Evolutionary conservation across 257 asterid genomes (phyloP).

Genomic region (Parsonsia alboflavescens): DNA sequence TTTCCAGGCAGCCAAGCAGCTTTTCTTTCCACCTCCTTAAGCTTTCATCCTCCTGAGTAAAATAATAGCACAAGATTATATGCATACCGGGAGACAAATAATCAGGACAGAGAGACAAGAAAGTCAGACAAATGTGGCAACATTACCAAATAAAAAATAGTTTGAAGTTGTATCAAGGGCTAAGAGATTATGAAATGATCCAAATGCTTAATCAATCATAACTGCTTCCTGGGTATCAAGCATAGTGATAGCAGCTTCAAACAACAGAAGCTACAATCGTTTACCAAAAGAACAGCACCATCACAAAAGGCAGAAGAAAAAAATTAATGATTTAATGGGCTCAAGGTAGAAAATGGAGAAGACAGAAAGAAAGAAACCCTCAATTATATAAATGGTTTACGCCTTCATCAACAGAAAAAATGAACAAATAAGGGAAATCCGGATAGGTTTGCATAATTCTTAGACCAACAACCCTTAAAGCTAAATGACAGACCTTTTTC

Average conservation of each 20-base stretch:
- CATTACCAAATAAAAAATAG: not conserved
- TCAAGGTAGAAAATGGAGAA: not conserved
- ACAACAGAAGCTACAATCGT: not conserved
- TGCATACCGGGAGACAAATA: not conserved
- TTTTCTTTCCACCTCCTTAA: constrained; percentile 80
- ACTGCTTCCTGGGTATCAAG: not conserved
- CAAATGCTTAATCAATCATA: not conserved
- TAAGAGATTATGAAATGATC: not conserved
- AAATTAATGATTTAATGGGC: not conserved
- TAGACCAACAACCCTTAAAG: constrained; percentile 1
- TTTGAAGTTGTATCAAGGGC: not conserved
- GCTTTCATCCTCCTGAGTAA: constrained; percentile 66
- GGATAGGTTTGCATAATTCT: not conserved
- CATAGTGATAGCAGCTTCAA: not conserved
- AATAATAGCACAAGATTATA: not conserved
- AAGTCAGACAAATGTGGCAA: not conserved
- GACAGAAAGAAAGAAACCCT: not conserved
- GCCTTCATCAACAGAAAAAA: too few species aligned
- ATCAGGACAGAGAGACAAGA: not conserved
- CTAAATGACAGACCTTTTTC: not conserved
- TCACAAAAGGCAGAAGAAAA: not conserved
- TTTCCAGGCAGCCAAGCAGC: constrained; percentile 78
- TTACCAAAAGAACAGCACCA: not conserved
- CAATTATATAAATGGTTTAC: not conserved
- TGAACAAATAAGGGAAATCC: not conserved